Conservation (phyloP, 306 rosid genomes). For the Senna siamea region DNA sequence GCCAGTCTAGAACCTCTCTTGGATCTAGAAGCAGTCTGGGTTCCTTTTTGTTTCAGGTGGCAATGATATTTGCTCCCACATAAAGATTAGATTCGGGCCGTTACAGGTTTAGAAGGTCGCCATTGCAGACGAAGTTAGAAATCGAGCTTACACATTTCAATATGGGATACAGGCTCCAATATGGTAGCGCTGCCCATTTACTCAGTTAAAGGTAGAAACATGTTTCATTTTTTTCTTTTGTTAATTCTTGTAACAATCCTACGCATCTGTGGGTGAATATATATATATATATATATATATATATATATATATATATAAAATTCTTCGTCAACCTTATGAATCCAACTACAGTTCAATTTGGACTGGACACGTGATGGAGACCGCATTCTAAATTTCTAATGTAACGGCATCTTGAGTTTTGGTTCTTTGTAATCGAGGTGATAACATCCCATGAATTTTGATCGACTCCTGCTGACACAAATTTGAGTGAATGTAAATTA, state of each 20-base stretch:
- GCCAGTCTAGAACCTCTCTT: constrained; percentile 17
- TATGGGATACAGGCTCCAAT: neutral
- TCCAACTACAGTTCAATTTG: neutral
- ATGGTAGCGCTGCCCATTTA: neutral
- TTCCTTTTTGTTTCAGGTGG: neutral
- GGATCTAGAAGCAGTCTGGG: constrained; percentile 8
- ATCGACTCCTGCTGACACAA: neutral
- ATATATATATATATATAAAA: neutral
- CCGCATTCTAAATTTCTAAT: neutral
- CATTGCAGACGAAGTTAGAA: neutral
- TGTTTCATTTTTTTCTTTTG: neutral
- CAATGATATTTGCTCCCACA: constrained; percentile 4
- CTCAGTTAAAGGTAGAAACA: neutral
- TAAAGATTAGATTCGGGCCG: constrained; percentile 28
- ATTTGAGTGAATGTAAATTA: too few species aligned
- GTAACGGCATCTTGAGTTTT: constrained; percentile 2
- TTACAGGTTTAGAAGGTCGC: constrained; percentile 8
- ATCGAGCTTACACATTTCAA: neutral
- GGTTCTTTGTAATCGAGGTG: constrained; percentile 8
- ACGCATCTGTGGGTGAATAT: neutral
- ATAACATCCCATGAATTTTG: constrained; percentile 2
- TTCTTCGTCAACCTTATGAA: neutral
- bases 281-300: too few species aligned
- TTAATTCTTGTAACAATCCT: neutral
- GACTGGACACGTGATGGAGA: neutral